A percentile compares a stretch with the other conserved stretches of the same genome.
These are phyloP conservation scores for Mycena rosella DNA, from an alignment of 768 basidiomycete genomes.

Conservation along the genomic window DNA sequence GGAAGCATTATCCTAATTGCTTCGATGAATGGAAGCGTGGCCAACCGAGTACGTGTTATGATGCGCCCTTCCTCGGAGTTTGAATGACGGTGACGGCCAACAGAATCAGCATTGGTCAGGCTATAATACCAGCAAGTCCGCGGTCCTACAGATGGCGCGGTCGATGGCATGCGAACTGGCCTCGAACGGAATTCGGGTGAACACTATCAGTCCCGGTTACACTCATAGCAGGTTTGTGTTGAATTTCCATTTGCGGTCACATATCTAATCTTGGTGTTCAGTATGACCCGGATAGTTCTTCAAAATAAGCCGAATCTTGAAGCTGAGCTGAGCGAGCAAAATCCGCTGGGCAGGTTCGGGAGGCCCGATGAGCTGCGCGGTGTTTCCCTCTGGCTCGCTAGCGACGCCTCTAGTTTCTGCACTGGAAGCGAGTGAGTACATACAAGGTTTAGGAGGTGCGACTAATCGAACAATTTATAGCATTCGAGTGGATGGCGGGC, in stretches of 20 bases:
- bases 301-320: constrained; percentile 65
- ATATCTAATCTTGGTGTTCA: not conserved
- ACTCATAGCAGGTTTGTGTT: constrained; percentile 4
- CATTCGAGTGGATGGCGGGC: constrained; percentile 22
- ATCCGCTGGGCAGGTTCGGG: constrained; percentile 76
- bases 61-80: not conserved
- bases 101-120: constrained; percentile 76
- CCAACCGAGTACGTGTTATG: constrained; percentile 66
- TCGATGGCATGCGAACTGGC: constrained; percentile 85
- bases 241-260: not conserved
- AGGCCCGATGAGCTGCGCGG: constrained; percentile 76
- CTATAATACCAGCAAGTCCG: constrained; percentile 81
- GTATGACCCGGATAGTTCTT: not conserved
- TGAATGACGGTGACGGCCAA: constrained; percentile 34
- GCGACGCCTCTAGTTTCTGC: constrained; percentile 76
- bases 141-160: constrained; percentile 80
- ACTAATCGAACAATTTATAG: not conserved
- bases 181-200: constrained; percentile 72
- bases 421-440: constrained; percentile 57
- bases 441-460: not conserved
- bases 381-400: constrained; percentile 73
- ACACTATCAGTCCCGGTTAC: constrained; percentile 78
- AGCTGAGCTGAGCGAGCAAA: constrained; percentile 69
- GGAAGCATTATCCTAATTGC: constrained; percentile 63
- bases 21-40: constrained; percentile 70